Percentiles rank a stretch among this genome's conserved stretches.
Conservation (phyloP, 345 rosid genomes). For the Zanthoxylum bungeanum region DNA sequence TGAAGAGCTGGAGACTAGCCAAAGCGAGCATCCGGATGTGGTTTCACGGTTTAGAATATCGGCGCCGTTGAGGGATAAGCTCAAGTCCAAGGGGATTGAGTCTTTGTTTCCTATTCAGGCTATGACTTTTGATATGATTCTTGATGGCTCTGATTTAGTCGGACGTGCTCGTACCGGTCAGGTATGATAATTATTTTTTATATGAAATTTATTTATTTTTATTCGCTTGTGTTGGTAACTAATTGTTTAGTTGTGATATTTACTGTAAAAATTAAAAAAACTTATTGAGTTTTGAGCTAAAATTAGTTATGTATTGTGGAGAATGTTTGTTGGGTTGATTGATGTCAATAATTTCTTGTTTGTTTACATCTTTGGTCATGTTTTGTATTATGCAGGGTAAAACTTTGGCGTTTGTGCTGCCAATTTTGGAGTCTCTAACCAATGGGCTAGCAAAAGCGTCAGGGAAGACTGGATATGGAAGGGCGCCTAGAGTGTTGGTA, state of each 20-base stretch:
- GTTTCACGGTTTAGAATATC: constrained; percentile 73
- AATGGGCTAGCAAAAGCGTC: constrained; percentile 59
- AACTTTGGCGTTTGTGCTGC: constrained; percentile 95
- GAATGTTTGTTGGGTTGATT: no score
- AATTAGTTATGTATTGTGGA: no score
- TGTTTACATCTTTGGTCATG: no score
- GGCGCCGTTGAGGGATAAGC: constrained; percentile 50
- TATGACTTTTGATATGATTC: constrained; percentile 64
- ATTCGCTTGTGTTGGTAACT: background rate
- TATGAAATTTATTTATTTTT: background rate
- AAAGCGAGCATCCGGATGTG: constrained; percentile 50
- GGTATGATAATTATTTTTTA: no score
- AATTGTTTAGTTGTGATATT: background rate
- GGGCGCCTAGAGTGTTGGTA: constrained; percentile 86
- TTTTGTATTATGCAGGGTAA: constrained; percentile 63
- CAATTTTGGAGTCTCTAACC: constrained; percentile 79
- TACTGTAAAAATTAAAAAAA: no score
- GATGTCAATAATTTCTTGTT: no score
- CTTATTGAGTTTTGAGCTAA: no score
- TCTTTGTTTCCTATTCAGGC: constrained; percentile 91
- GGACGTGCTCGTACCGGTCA: constrained; percentile 98
- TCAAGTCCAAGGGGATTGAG: constrained; percentile 76
- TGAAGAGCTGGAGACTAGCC: constrained; percentile 40
- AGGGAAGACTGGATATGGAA: constrained; percentile 73
- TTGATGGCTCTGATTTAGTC: constrained; percentile 80